Percentiles rank a stretch among this genome's conserved stretches.
Conservation (phyloP, 768 basidiomycete species). For the Trametes sanguinea region DNA sequence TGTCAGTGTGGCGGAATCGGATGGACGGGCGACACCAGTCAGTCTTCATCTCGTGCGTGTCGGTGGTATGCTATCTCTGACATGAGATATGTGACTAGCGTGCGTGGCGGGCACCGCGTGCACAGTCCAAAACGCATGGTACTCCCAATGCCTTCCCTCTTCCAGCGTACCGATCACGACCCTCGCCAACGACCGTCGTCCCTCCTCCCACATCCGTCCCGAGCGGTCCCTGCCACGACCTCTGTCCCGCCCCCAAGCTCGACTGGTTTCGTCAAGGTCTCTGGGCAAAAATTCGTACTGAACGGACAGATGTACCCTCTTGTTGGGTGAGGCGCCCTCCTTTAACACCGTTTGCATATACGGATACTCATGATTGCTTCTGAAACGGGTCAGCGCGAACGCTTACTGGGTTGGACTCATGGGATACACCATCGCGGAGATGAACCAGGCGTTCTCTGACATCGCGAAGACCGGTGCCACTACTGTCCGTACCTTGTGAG, state of each 20-base stretch:
- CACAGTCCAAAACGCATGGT: constrained; percentile 40
- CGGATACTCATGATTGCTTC: not conserved
- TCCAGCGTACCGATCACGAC: constrained; percentile 8
- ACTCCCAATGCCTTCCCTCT: constrained; percentile 43
- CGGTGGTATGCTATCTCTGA: not conserved
- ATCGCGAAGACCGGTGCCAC: constrained; percentile 54
- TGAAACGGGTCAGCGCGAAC: constrained; percentile 41
- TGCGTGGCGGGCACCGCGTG: constrained; percentile 44
- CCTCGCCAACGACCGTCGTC: constrained; percentile 15
- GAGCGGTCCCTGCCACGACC: constrained; percentile 16
- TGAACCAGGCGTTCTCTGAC: constrained; percentile 52
- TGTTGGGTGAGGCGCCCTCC: constrained; percentile 45
- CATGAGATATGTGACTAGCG: constrained; percentile 26
- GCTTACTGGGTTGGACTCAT: constrained; percentile 60
- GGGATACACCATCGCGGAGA: constrained; percentile 47
- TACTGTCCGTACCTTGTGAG: constrained; percentile 53
- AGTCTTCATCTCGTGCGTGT: constrained; percentile 11
- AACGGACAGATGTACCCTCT: constrained; percentile 52
- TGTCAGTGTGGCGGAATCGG: constrained; percentile 31
- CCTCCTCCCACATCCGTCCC: constrained; percentile 16
- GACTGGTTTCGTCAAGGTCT: constrained; percentile 45
- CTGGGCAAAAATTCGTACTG: constrained; percentile 53
- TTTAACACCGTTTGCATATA: too few relatives aligned
- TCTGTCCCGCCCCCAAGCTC: constrained; percentile 14
- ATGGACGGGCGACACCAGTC: constrained; percentile 45